Conservation (phyloP, 1,284 basidiomycete species). For the Apiotrichum brassicae region DNA sequence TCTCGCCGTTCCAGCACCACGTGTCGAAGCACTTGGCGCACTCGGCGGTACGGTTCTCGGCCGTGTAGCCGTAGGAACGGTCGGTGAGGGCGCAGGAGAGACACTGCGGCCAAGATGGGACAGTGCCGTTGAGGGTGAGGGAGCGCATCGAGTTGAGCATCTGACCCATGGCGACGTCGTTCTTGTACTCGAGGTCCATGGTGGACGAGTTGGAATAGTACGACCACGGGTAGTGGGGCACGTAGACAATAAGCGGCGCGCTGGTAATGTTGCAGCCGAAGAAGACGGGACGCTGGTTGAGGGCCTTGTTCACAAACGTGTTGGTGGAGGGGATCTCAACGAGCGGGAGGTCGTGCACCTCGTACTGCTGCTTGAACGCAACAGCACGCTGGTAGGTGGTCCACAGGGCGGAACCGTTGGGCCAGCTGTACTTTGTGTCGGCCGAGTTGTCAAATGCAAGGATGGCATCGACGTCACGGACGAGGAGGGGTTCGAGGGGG, state of each 20-base stretch:
- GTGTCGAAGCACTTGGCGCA: conserved; percentile 44
- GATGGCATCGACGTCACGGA: conserved; percentile 51
- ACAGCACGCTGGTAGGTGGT: conserved; percentile 35
- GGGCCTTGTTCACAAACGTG: conserved; percentile 51
- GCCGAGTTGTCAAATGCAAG: conserved; percentile 53
- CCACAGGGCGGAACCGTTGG: conserved; percentile 50
- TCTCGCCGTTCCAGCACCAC: conserved; percentile 44
- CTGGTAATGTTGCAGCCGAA: conserved; percentile 45
- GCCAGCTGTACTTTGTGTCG: conserved; percentile 50
- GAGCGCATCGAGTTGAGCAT: conserved; percentile 35
- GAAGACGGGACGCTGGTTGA: conserved; percentile 51
- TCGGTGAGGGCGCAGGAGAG: conserved; percentile 49
- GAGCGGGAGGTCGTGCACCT: conserved; percentile 38
- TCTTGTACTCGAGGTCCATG: conserved; percentile 46
- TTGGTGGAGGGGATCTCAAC: conserved; percentile 48
- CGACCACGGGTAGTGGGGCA: conserved; percentile 51
- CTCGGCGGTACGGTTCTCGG: conserved; percentile 27
- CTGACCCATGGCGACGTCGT: conserved; percentile 33
- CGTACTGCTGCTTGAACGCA: conserved; percentile 23
- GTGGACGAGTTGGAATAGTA: conserved; percentile 44
- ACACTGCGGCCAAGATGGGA: conserved; percentile 43
- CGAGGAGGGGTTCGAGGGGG: conserved; percentile 51
- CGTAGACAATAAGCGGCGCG: conserved; percentile 48
- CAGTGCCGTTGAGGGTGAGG: conserved; percentile 40
- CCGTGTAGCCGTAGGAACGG: conserved; percentile 36